These are phyloP conservation scores for Antrodiella citrinella DNA, from an alignment of 768 basidiomycete species.

Conservation along the genomic window DNA sequence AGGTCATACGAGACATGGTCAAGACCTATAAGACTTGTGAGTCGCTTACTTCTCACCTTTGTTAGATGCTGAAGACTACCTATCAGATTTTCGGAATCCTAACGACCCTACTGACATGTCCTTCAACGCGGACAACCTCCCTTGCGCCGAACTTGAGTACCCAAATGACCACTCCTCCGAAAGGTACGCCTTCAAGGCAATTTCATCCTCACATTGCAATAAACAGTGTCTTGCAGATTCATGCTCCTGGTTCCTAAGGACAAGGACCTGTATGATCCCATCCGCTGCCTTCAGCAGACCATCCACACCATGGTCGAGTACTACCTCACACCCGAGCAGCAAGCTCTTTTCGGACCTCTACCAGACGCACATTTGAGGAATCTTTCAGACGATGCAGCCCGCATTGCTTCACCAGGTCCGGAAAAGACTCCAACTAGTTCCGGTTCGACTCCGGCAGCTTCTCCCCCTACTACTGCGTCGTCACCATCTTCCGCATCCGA, in stretches of 20 bases:
- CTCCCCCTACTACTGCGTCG: slow-evolving; percentile 27
- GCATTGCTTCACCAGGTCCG: slow-evolving; percentile 57
- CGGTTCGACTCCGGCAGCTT: slow-evolving; percentile 21
- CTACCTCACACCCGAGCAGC: slow-evolving; percentile 28
- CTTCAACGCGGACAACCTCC: slow-evolving; percentile 55
- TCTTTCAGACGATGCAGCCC: not conserved
- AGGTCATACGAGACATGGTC: slow-evolving; percentile 52
- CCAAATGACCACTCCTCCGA: slow-evolving; percentile 65
- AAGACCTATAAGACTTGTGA: slow-evolving; percentile 65
- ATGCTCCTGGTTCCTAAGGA: slow-evolving; percentile 75
- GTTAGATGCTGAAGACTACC: not conserved
- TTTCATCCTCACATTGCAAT: not conserved
- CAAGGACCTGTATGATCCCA: slow-evolving; percentile 81
- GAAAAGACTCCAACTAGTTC: slow-evolving; percentile 43
- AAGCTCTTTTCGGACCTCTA: slow-evolving; percentile 46
- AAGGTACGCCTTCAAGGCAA: slow-evolving; percentile 33
- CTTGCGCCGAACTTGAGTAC: slow-evolving; percentile 69
- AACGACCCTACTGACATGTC: slow-evolving; percentile 51
- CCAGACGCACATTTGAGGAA: not conserved
- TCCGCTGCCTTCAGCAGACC: slow-evolving; percentile 67
- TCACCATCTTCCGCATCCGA: slow-evolving; percentile 29
- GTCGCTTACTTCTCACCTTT: slow-evolving; percentile 22
- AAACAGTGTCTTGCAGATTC: slow-evolving; percentile 38
- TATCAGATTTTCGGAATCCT: slow-evolving; percentile 62
- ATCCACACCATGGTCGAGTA: slow-evolving; percentile 61